Percentiles rank a stretch among this genome's conserved stretches.
These are phyloP conservation scores for California macrophylla DNA, from an alignment of 441 rosid genomes.

Conservation along the genomic window DNA sequence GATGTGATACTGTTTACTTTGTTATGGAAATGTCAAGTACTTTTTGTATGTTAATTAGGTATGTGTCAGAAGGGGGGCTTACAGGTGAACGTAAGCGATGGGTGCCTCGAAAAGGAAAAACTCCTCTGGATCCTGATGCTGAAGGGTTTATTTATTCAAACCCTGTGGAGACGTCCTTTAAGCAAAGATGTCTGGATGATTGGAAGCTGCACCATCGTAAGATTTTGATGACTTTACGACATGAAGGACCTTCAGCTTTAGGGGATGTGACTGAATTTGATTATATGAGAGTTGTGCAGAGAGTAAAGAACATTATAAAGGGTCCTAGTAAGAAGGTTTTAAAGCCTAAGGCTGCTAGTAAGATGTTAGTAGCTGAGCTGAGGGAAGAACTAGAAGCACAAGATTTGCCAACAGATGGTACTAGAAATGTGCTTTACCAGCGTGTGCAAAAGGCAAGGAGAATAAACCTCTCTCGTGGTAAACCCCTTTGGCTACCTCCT, in stretches of 20 bases:
- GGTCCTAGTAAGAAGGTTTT: conserved; percentile 70
- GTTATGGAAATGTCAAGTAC: conserved; percentile 2
- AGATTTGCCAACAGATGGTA: conserved; percentile 88
- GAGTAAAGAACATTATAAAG: conserved; percentile 57
- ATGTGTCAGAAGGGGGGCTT: conserved; percentile 83
- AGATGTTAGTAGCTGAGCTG: conserved; percentile 84
- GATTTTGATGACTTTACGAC: conserved; percentile 54
- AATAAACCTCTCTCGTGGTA: conserved; percentile 90
- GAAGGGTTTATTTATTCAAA: conserved; percentile 72
- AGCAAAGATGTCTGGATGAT: conserved; percentile 76
- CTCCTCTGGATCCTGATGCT: conserved; percentile 91
- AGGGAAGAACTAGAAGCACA: conserved; percentile 97
- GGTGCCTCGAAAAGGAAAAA: conserved; percentile 90
- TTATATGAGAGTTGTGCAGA: conserved; percentile 64
- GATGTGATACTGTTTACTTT: conserved; percentile 7
- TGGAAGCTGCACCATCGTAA: conserved; percentile 65
- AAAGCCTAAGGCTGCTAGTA: conserved; percentile 98
- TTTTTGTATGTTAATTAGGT: conserved; percentile 38
- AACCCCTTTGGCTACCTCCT: conserved; percentile 98
- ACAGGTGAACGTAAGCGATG: conserved; percentile 96
- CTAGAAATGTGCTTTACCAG: conserved; percentile 95
- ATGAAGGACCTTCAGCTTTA: conserved; percentile 66
- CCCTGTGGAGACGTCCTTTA: conserved; percentile 83
- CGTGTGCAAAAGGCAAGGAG: conserved; percentile 98
- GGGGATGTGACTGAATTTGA: conserved; percentile 79